Conservation (phyloP, 345 rosid genomes). For the Abelmoschus esculentus region DNA sequence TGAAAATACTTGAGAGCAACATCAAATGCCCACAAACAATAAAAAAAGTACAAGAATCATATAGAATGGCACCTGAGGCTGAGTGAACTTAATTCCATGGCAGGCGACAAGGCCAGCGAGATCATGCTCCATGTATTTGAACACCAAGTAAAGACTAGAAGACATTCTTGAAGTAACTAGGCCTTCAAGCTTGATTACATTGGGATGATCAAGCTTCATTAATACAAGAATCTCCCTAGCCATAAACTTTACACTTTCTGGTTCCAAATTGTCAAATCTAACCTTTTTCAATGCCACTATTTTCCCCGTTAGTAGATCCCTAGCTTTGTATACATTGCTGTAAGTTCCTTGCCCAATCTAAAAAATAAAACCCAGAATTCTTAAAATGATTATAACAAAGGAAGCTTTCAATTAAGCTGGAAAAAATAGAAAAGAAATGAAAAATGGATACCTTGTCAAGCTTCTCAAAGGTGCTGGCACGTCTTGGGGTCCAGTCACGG, state of each 20-base stretch:
- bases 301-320: slow-evolving; percentile 70
- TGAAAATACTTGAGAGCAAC: slow-evolving; percentile 12
- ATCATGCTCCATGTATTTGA: slow-evolving; percentile 95
- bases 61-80: slow-evolving; percentile 60
- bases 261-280: slow-evolving; percentile 82
- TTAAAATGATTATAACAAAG: background rate
- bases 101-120: slow-evolving; percentile 73
- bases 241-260: slow-evolving; percentile 92
- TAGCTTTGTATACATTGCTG: slow-evolving; percentile 89
- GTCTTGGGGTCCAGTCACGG: slow-evolving; percentile 69
- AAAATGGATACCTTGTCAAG: slow-evolving; percentile 54
- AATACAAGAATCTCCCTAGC: slow-evolving; percentile 89
- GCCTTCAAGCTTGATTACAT: slow-evolving; percentile 83
- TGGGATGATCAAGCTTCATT: slow-evolving; percentile 67
- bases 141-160: slow-evolving; percentile 75
- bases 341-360: slow-evolving; percentile 97
- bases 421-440: background rate
- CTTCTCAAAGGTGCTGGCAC: slow-evolving; percentile 73
- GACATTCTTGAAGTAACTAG: slow-evolving; percentile 88
- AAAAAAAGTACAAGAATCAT: slow-evolving; percentile 18
- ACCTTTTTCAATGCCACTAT: slow-evolving; percentile 94
- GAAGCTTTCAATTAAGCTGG: background rate
- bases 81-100: slow-evolving; percentile 66
- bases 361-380: background rate
- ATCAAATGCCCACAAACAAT: slow-evolving; percentile 14